phyloP scores from a whole-genome alignment of 1,284 basidiomycete species.

The Malassezia japonica region DNA sequence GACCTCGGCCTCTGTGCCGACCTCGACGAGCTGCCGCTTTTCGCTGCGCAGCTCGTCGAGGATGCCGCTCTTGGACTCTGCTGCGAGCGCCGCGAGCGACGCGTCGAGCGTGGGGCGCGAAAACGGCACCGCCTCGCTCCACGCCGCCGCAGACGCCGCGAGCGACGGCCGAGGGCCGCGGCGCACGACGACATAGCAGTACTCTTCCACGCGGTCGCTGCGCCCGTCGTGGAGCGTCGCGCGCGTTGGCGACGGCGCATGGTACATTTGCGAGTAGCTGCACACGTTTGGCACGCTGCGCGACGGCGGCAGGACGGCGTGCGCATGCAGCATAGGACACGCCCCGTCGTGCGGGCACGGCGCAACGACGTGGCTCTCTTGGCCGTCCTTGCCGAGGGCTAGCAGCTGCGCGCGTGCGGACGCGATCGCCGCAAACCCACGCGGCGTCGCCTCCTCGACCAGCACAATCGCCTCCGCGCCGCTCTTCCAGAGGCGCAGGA shows the following conservation, averaged over 20 bases:
- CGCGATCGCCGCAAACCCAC: constrained; percentile 72
- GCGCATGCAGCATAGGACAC: constrained; percentile 60
- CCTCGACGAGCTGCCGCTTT: constrained; percentile 9
- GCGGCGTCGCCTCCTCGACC: constrained; percentile 69
- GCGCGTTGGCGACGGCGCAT: constrained; percentile 73
- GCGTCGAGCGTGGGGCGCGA: not conserved
- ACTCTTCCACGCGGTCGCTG: constrained; percentile 75
- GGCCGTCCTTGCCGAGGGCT: constrained; percentile 52
- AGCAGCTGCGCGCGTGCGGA: constrained; percentile 72
- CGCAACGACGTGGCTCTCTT: constrained; percentile 58
- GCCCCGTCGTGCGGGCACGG: constrained; percentile 82
- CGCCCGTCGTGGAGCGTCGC: constrained; percentile 72
- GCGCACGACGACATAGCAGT: constrained; percentile 81
- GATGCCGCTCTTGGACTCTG: constrained; percentile 24
- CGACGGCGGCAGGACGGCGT: not conserved
- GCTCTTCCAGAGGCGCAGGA: constrained; percentile 80
- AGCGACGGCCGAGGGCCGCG: constrained; percentile 61
- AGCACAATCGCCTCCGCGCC: constrained; percentile 61
- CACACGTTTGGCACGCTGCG: constrained; percentile 56
- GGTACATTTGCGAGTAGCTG: constrained; percentile 74
- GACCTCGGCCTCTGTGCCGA: not conserved
- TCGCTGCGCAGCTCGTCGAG: constrained; percentile 27
- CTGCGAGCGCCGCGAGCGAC: constrained; percentile 10
- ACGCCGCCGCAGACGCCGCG: constrained; percentile 9
- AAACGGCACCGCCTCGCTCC: not conserved